Percentiles rank a stretch among this genome's conserved stretches.
These are phyloP conservation scores for Aschersonia sp. DNA, from an alignment of 2,329 filamentous ascomycete species.

Conservation along the genomic window DNA sequence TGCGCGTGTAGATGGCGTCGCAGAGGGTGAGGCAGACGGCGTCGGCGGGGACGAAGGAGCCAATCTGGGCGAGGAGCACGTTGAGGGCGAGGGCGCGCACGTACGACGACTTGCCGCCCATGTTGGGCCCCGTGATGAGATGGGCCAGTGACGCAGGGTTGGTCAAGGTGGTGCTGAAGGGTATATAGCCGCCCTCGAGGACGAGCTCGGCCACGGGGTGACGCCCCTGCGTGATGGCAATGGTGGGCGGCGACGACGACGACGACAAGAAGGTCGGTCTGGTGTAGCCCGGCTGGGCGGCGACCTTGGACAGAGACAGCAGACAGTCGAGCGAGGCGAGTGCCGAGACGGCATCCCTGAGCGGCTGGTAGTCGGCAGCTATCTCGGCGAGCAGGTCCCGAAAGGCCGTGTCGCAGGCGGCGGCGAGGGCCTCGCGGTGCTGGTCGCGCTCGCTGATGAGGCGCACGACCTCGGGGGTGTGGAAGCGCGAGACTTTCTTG, in stretches of 20 bases:
- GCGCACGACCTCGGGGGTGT: conserved; percentile 78
- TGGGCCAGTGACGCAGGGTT: conserved; percentile 54
- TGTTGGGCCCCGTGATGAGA: conserved; percentile 92
- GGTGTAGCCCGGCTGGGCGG: conserved; percentile 72
- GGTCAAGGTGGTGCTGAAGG: conserved; percentile 68
- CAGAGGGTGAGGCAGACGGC: conserved; percentile 63
- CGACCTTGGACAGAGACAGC: conserved; percentile 71
- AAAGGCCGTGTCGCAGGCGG: conserved; percentile 81
- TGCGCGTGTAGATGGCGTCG: conserved; percentile 87
- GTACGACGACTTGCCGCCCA: conserved; percentile 98
- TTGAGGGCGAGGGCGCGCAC: conserved; percentile 87
- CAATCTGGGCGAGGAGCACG: conserved; percentile 85
- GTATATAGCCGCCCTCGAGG: conserved; percentile 74
- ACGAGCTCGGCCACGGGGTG: conserved; percentile 95
- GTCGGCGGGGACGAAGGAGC: conserved; percentile 79
- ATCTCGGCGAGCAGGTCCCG: conserved; percentile 55
- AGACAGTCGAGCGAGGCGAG: conserved; percentile 84
- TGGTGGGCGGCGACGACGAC: conserved; percentile 44
- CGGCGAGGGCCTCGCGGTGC: conserved; percentile 82
- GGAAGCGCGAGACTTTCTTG: conserved; percentile 82
- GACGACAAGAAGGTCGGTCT: conserved; percentile 54
- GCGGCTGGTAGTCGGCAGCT: conserved; percentile 69
- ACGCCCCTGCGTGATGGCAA: conserved; percentile 51
- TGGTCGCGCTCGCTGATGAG: conserved; percentile 82
- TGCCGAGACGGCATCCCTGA: conserved; percentile 76